These are phyloP conservation scores for Fusarium sarcochroum DNA, from an alignment of 2,329 filamentous ascomycete species.

Conservation along the genomic window DNA sequence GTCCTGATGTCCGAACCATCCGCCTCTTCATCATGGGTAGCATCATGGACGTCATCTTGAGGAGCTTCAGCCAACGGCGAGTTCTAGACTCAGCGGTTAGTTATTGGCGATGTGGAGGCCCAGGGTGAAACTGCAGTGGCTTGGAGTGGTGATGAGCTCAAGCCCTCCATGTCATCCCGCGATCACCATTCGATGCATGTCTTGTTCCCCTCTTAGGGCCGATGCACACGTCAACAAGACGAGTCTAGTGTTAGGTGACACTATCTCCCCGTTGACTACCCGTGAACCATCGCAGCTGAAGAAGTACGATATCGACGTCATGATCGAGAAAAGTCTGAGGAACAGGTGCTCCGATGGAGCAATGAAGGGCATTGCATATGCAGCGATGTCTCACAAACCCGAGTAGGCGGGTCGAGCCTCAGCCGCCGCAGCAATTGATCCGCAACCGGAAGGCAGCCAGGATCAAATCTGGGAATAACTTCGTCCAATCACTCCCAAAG, in stretches of 20 bases:
- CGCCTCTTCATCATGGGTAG: conserved; percentile 24
- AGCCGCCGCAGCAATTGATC: conserved; percentile 9
- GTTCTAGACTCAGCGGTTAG: conserved; percentile 1
- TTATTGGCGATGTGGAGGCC: conserved; percentile 3
- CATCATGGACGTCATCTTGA: conserved; percentile 38
- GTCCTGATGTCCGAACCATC: neutral
- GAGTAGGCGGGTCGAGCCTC: conserved; percentile 23
- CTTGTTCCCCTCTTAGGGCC: conserved; percentile 14
- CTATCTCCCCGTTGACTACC: neutral
- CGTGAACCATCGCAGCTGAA: conserved; percentile 28
- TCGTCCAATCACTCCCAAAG: conserved; percentile 23
- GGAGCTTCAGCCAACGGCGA: conserved; percentile 12
- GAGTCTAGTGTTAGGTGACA: neutral
- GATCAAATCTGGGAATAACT: conserved; percentile 10
- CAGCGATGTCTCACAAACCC: conserved; percentile 20
- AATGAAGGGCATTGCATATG: neutral
- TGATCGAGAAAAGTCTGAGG: neutral
- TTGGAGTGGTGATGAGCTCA: conserved; percentile 22
- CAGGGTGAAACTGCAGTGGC: neutral
- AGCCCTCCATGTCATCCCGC: conserved; percentile 43
- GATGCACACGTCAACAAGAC: conserved; percentile 17
- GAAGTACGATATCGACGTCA: conserved; percentile 26
- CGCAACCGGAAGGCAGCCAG: conserved; percentile 20
- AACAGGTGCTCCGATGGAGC: conserved; percentile 12
- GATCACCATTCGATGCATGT: conserved; percentile 30